These are phyloP conservation scores for Didymella keratinophila DNA, from an alignment of 2,329 filamentous ascomycete species.

Conservation along the genomic window DNA sequence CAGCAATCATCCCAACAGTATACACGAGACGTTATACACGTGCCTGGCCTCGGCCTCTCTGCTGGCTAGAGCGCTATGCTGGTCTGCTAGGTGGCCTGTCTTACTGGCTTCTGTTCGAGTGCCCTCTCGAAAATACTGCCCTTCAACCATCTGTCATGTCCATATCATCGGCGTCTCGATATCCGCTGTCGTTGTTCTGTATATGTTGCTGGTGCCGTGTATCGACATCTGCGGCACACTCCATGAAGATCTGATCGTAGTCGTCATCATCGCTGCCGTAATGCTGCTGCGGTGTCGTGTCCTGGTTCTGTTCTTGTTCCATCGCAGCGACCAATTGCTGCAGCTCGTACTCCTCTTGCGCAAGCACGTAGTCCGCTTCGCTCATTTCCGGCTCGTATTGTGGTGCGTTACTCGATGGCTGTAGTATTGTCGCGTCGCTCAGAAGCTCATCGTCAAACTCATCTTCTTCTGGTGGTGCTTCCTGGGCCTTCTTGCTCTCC, in stretches of 20 bases:
- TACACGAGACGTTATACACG: background rate
- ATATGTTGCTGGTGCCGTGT: slow-evolving; percentile 50
- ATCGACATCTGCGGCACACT: slow-evolving; percentile 59
- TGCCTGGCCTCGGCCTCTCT: background rate
- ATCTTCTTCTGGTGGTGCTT: slow-evolving; percentile 48
- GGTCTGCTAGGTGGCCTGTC: background rate
- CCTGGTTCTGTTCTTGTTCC: slow-evolving; percentile 40
- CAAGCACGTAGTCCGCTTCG: slow-evolving; percentile 51
- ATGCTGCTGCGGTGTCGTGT: slow-evolving; percentile 41
- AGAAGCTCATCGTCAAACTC: slow-evolving; percentile 36
- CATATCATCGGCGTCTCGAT: slow-evolving; percentile 44
- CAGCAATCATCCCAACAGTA: slow-evolving; percentile 3
- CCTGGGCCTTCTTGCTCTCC: slow-evolving; percentile 54
- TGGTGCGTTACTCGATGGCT: slow-evolving; percentile 7
- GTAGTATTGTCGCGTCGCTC: slow-evolving; percentile 23
- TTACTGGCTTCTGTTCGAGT: background rate
- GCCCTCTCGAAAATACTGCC: background rate
- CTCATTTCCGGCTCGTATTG: slow-evolving; percentile 37
- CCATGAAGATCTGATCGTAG: slow-evolving; percentile 70
- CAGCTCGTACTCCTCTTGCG: slow-evolving; percentile 55
- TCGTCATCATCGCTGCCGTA: slow-evolving; percentile 66
- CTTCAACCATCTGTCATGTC: slow-evolving; percentile 39
- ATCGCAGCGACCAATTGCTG: slow-evolving; percentile 56
- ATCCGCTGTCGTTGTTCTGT: slow-evolving; percentile 8
- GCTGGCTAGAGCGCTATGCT: background rate